Evolutionary conservation across 2,329 filamentous ascomycete species (phyloP).

Genomic region (Penicillium griseofulvum): DNA sequence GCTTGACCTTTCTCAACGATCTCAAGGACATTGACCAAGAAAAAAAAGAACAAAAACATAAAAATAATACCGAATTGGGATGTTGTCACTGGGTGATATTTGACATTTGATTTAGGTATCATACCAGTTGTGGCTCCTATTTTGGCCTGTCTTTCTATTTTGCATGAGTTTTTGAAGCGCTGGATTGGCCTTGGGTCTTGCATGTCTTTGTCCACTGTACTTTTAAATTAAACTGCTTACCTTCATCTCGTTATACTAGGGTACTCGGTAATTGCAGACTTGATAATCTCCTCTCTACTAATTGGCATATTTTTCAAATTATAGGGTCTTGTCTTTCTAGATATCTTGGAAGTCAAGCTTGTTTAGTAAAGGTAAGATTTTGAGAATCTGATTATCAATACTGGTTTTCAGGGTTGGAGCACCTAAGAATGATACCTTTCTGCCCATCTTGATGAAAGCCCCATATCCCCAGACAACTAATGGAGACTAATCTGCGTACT

Average conservation of each 20-base stretch:
- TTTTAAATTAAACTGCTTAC: constrained; percentile 28
- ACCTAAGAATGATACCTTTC: too few relatives aligned
- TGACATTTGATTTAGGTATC: constrained; percentile 3
- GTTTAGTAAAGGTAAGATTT: background rate
- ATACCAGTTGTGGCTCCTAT: background rate
- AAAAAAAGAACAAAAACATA: constrained; percentile 17
- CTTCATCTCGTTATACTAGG: constrained; percentile 12
- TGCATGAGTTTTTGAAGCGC: constrained; percentile 30
- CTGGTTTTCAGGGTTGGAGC: background rate
- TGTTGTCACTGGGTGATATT: background rate
- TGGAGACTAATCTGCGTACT: background rate
- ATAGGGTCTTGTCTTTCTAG: background rate
- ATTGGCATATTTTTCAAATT: background rate
- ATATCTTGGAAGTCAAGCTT: background rate
- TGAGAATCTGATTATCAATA: background rate
- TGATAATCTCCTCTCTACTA: constrained; percentile 33
- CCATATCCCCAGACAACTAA: background rate
- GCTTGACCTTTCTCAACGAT: constrained; percentile 25
- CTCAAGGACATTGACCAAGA: constrained; percentile 20
- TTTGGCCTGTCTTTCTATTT: constrained; percentile 12
- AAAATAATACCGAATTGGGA: constrained; percentile 10
- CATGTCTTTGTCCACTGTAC: constrained; percentile 36
- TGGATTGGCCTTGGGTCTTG: constrained; percentile 30
- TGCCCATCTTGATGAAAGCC: background rate
- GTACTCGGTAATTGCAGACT: constrained; percentile 30